A percentile compares a stretch with the other conserved stretches of the same genome.
These are phyloP conservation scores for Beauveria australis DNA, from an alignment of 2,329 filamentous ascomycete species.

Conservation along the genomic window DNA sequence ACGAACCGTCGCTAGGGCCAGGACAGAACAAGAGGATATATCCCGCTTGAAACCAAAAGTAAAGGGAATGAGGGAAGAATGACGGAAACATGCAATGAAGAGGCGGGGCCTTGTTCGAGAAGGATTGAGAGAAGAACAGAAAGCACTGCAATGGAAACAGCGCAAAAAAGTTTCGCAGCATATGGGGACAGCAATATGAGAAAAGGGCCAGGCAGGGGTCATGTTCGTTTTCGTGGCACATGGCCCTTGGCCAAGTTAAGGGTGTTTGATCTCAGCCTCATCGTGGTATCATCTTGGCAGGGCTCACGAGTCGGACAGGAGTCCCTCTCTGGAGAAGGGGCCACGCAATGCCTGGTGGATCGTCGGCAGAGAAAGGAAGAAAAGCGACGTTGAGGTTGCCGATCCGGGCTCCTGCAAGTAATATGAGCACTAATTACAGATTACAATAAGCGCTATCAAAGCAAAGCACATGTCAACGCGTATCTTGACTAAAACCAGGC, in stretches of 20 bases:
- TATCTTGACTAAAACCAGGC: too few species aligned
- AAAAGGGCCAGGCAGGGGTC: background rate
- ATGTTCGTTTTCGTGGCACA: background rate
- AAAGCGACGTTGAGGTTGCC: background rate
- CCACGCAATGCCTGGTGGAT: constrained; percentile 6
- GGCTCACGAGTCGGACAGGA: background rate
- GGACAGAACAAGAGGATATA: background rate
- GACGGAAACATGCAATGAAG: background rate
- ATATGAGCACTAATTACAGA: background rate
- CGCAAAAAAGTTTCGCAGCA: background rate
- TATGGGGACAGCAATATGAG: background rate
- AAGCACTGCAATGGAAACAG: background rate
- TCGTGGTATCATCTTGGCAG: constrained; percentile 1
- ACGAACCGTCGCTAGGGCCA: too few species aligned
- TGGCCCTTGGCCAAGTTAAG: background rate
- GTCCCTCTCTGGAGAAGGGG: background rate
- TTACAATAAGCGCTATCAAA: background rate
- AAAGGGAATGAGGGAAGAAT: background rate
- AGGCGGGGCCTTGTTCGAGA: background rate
- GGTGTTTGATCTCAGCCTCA: constrained; percentile 8
- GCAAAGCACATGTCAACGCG: background rate
- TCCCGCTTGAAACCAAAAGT: background rate
- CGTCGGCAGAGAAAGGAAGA: background rate
- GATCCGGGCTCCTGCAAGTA: background rate
- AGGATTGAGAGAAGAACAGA: background rate